Percentiles rank a stretch among this genome's conserved stretches.
These are phyloP conservation scores for Fomitopsis palustris DNA, from an alignment of 1,284 basidiomycete species.

Conservation along the genomic window DNA sequence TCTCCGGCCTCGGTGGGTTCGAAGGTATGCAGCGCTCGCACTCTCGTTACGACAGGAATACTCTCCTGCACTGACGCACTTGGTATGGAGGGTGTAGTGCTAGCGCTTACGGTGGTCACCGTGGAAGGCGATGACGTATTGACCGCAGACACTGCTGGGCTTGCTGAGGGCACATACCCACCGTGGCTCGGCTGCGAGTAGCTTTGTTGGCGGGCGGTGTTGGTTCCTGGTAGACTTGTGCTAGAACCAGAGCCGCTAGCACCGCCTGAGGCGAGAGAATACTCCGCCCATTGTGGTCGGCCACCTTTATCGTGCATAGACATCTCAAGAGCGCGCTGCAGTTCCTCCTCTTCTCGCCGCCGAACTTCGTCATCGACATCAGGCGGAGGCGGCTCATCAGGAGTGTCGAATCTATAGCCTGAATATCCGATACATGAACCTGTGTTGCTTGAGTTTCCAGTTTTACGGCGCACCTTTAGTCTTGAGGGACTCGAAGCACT, in stretches of 20 bases:
- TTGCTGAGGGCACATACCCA: slow-evolving; percentile 30
- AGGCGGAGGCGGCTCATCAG: slow-evolving; percentile 62
- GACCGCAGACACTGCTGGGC: slow-evolving; percentile 28
- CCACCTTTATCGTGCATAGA: slow-evolving; percentile 88
- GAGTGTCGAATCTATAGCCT: slow-evolving; percentile 73
- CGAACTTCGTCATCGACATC: slow-evolving; percentile 77
- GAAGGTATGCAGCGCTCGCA: slow-evolving; percentile 90
- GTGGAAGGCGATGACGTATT: slow-evolving; percentile 22
- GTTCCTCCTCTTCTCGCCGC: slow-evolving; percentile 87
- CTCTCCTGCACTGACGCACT: slow-evolving; percentile 30
- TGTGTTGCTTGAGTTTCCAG: background rate
- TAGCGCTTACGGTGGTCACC: slow-evolving; percentile 15
- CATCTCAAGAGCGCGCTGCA: slow-evolving; percentile 87
- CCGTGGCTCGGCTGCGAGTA: slow-evolving; percentile 22
- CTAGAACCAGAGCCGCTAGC: slow-evolving; percentile 26
- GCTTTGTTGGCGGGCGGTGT: slow-evolving; percentile 10
- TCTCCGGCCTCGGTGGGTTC: slow-evolving; percentile 89
- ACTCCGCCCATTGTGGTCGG: slow-evolving; percentile 48
- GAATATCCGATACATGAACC: background rate
- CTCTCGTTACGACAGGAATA: slow-evolving; percentile 67
- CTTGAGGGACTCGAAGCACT: slow-evolving; percentile 82
- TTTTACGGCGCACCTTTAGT: slow-evolving; percentile 65
- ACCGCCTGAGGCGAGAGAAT: slow-evolving; percentile 37
- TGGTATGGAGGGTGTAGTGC: slow-evolving; percentile 28
- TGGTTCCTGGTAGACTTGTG: slow-evolving; percentile 17